These are phyloP conservation scores for Coemansia sp. DNA, from an alignment of 192 early-diverging fungal species.

Conservation along the genomic window DNA sequence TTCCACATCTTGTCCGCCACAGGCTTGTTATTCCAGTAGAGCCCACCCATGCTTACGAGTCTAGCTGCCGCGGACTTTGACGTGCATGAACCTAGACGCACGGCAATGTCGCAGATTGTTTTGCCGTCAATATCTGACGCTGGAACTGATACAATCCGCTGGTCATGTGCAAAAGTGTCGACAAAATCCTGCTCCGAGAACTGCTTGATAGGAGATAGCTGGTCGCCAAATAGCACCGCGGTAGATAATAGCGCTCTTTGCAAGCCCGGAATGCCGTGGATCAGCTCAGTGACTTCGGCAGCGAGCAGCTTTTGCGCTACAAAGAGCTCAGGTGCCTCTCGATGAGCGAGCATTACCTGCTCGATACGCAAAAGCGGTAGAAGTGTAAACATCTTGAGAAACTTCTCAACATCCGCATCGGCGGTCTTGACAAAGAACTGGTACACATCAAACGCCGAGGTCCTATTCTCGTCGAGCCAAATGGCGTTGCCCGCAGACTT, in stretches of 20 bases:
- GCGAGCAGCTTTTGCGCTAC: conserved; percentile 76
- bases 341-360: conserved; percentile 61
- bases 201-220: conserved; percentile 19
- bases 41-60: conserved; percentile 70
- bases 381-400: conserved; percentile 82
- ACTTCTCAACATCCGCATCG: conserved; percentile 74
- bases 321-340: conserved; percentile 64
- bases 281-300: conserved; percentile 80
- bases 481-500: conserved; percentile 95
- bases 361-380: conserved; percentile 62
- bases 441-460: conserved; percentile 87
- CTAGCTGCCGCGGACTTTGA: conserved; percentile 80
- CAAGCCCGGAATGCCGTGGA: conserved; percentile 77
- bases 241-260: conserved; percentile 69
- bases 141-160: conserved; percentile 55
- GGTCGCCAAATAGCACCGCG: conserved; percentile 69
- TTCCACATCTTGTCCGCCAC: conserved; percentile 34
- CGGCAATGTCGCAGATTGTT: conserved; percentile 60
- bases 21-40: conserved; percentile 62
- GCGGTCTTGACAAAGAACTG: conserved; percentile 89
- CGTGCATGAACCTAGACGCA: conserved; percentile 59
- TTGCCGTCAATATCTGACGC: conserved; percentile 47
- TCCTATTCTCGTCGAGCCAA: conserved; percentile 81
- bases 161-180: conserved; percentile 71
- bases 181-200: conserved; percentile 56